Percentiles rank a stretch among this genome's conserved stretches.
phyloP scores from a whole-genome alignment of 805 yeast species.

The Saccharomyces mikatae region DNA sequence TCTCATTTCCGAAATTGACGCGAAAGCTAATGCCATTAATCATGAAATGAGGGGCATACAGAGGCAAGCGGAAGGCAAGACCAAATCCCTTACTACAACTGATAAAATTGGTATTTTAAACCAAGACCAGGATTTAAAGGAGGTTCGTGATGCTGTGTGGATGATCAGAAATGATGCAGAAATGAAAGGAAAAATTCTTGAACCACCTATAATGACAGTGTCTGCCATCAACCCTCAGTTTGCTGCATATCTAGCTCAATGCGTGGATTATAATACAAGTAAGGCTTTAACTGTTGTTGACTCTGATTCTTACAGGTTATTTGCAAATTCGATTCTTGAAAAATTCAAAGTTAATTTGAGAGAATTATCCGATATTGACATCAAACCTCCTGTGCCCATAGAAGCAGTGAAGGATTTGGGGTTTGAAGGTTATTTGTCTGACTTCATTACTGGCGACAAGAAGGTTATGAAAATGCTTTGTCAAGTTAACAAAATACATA shows the following conservation, averaged over 20 bases:
- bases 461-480: constrained; percentile 68
- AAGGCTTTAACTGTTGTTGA: constrained; percentile 57
- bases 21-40: constrained; percentile 30
- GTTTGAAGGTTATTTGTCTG: constrained; percentile 73
- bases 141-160: constrained; percentile 28
- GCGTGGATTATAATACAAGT: constrained; percentile 45
- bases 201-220: constrained; percentile 68
- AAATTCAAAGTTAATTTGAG: constrained; percentile 49
- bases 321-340: constrained; percentile 39
- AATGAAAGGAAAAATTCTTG: constrained; percentile 43
- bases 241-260: constrained; percentile 50
- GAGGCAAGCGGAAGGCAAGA: constrained; percentile 30
- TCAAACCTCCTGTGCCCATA: constrained; percentile 20
- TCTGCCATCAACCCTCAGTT: constrained; percentile 41
- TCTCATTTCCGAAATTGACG: constrained; percentile 22
- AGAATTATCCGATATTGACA: constrained; percentile 29
- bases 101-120: constrained; percentile 48
- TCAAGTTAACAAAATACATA: constrained; percentile 40
- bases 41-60: constrained; percentile 34
- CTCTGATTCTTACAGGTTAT: constrained; percentile 39
- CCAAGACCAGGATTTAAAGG: constrained; percentile 23
- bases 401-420: constrained; percentile 43
- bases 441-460: constrained; percentile 64
- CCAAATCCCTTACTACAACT: constrained; percentile 34
- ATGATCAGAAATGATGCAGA: constrained; percentile 30